Evolutionary conservation across 257 asterid species (phyloP), one percentile per base, ranked within the genome.

Genomic region (Oldenlandia corymbosa): DNA sequence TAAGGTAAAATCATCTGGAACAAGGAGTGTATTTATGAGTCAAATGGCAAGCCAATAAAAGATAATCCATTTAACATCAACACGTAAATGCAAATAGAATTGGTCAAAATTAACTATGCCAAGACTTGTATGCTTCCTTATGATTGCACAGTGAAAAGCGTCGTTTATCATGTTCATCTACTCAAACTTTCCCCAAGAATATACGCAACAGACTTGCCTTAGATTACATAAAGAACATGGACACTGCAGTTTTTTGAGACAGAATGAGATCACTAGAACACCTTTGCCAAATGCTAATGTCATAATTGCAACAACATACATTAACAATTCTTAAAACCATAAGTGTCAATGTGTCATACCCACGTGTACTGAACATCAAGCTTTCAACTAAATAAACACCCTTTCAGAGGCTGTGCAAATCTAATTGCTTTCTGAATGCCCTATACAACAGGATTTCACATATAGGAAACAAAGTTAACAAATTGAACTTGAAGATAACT

Each of bases 1-100:
- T 83, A 75, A 34, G 89, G 91, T 72, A 91, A 88, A 66, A 85
- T 83, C 28, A 84, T 84, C 97, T 91, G 58, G 49, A 41, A 27
- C 65, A 65, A 62, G 54, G 64, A 26, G 24, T 49, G 46, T 23
- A 62, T 10, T n/a, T 4, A 13, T 47, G 41, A 54, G 46, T 27
- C 58, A 16, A 53, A 37, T 69, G 57, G 46, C 47, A 36, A 58
- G 41, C 39, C 36, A 32, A 61, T 37, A 10, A 69, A 20, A 59
- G 34, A 24, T n/a, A 68, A 17, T n/a, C 10, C 24, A 46, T 21
- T 24, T 12, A 10, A 43, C 48, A 43, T 4, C 39, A 28, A 53
- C 24, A 39, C 31, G 48, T 13, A 17, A 31, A 60, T 37, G 61
- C 11, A 7, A 1, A 17, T 60, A 28, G 0, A 37, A 18, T 55